phyloP scores from a whole-genome alignment of 345 rosid genomes.

The Kernera saxatilis region DNA sequence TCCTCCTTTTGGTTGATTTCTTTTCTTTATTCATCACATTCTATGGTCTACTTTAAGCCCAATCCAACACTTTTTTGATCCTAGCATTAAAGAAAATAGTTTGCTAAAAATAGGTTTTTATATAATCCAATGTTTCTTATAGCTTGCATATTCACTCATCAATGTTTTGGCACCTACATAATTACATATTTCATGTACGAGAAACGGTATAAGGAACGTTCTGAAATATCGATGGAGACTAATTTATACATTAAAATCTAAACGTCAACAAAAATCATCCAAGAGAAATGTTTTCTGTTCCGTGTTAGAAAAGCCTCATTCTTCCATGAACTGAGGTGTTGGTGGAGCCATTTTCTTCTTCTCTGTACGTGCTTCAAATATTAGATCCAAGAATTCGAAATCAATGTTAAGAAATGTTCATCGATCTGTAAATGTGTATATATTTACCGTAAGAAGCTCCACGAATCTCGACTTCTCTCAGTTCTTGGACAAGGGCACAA shows the following conservation, averaged over 20 bases:
- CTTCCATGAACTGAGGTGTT: conserved; percentile 69
- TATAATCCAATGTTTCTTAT: not conserved
- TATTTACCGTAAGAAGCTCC: conserved; percentile 46
- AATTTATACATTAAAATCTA: conserved; percentile 7
- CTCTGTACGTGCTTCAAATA: not conserved
- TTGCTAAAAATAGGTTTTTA: not conserved
- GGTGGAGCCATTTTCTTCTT: conserved; percentile 79
- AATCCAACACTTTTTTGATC: not conserved
- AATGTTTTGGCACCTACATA: not conserved
- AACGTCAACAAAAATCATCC: not conserved
- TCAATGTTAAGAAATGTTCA: not conserved
- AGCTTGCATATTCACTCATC: not conserved
- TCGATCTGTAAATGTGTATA: not conserved
- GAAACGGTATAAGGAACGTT: not conserved
- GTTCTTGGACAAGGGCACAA: conserved; percentile 96
- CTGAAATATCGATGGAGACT: not conserved
- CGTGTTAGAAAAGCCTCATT: conserved; percentile 1
- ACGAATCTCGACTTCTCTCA: conserved; percentile 84
- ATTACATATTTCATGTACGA: not conserved
- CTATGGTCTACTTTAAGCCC: not conserved
- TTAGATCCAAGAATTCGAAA: not conserved
- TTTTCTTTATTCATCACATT: not conserved
- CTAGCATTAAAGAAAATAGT: not conserved
- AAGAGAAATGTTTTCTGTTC: not conserved
- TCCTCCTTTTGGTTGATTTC: not conserved